phyloP scores from a whole-genome alignment of 768 basidiomycete genomes.

The Tricholomella constricta region DNA sequence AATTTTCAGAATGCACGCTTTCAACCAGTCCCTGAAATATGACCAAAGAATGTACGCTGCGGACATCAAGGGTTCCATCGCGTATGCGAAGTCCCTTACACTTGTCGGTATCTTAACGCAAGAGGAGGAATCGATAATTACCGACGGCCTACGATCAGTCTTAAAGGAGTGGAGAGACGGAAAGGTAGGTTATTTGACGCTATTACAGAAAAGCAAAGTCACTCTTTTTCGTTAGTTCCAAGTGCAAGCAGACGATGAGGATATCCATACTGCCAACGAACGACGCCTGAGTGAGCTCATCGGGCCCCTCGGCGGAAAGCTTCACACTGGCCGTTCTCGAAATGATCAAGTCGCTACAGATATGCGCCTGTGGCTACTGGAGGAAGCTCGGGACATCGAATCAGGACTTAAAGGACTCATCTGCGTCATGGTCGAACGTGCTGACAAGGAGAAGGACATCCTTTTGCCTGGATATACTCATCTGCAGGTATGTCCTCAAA shows the following conservation, averaged over 20 bases:
- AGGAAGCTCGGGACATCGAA: slow-evolving; percentile 70
- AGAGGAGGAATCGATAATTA: slow-evolving; percentile 73
- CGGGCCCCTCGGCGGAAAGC: slow-evolving; percentile 89
- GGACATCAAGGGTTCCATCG: slow-evolving; percentile 93
- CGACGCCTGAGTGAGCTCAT: slow-evolving; percentile 91
- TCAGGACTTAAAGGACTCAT: slow-evolving; percentile 74
- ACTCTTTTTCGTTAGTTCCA: slow-evolving; percentile 55
- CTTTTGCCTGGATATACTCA: slow-evolving; percentile 97
- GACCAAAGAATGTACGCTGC: slow-evolving; percentile 92
- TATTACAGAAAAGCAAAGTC: background rate
- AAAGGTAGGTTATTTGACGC: slow-evolving; percentile 47
- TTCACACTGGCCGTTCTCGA: slow-evolving; percentile 95
- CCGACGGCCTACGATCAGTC: slow-evolving; percentile 73
- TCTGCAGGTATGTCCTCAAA: slow-evolving; percentile 67
- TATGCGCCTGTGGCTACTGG: slow-evolving; percentile 94
- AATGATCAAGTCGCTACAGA: slow-evolving; percentile 99
- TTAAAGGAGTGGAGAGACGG: slow-evolving; percentile 85
- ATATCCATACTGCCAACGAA: slow-evolving; percentile 99
- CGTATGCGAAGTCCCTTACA: slow-evolving; percentile 87
- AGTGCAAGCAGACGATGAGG: slow-evolving; percentile 87
- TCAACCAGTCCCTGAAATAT: slow-evolving; percentile 95
- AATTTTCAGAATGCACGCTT: slow-evolving; percentile 84
- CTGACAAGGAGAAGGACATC: slow-evolving; percentile 90
- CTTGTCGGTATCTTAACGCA: slow-evolving; percentile 79
- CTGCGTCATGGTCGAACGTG: slow-evolving; percentile 87